Base-by-base conservation (phyloP, 2,329 filamentous ascomycete species). In the Pseudodiploospora longispora region DNA sequence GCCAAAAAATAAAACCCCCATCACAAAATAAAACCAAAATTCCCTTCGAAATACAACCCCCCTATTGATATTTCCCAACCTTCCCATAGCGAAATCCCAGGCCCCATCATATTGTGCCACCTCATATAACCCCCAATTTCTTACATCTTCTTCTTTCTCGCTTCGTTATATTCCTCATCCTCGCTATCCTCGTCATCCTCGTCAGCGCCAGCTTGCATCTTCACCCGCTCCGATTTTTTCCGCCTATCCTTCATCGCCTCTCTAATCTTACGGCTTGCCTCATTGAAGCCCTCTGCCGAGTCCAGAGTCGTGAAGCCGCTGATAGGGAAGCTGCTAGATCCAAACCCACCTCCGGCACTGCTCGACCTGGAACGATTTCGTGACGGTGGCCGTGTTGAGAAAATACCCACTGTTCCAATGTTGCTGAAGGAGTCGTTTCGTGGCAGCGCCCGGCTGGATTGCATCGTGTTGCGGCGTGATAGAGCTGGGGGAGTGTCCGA, bases 391-490 rank as follows among this genome's bases (percentile, higher is more conserved):
- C 87, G 76, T 10, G 87, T 93, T 3, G 90, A 88, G 68, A 97
- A 98, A 66, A 98, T 83, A 49, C 85, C 87, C 52, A 95, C 84
- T 40, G 78, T 81, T 9, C 87, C 85, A 51, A 97, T 84, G 62
- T 97, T 91, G 64, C 83, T 83, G 68, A 96, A 96, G 1, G 87
- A 93, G 65, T 97, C 93, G 68, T 95, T 96, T 48, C 86, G 82
- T 6, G 91, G 90, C 52, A 77, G 69, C 2, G 70, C 67, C 12
- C 71, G 69, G 56, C 74, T 75, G 30, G 74, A 77, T 51, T 67
- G 67, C 29, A 70, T 76, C 27, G 70, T 82, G 66, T 61, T 74
- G 64, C 66, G 68, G 43, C 68, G 68, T 37, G 63, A 65, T 52
- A 69, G 61, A 47, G 58, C 59, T 38, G 60, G 62, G 19, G 65